Percentiles rank a stretch among this genome's conserved stretches.
These are phyloP conservation scores for Pseudopyrenochaeta lycopersici DNA, from an alignment of 2,329 filamentous ascomycete species.

Conservation along the genomic window DNA sequence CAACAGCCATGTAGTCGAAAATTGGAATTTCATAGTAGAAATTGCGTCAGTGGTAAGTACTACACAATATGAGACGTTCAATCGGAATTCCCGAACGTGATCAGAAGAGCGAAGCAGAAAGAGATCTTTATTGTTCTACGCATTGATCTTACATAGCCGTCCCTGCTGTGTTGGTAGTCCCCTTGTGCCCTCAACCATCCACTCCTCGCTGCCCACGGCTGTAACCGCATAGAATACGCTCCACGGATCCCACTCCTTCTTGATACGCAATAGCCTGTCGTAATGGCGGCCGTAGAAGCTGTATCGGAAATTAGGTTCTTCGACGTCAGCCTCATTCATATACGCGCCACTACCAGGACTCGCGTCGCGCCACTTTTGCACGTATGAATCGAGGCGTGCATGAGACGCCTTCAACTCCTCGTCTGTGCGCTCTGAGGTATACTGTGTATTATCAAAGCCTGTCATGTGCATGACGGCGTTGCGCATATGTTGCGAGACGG, in stretches of 20 bases:
- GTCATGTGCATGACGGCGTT: constrained; percentile 38
- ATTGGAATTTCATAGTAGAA: too few relatives aligned
- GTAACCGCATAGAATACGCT: constrained; percentile 38
- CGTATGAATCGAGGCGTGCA: constrained; percentile 27
- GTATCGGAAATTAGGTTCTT: constrained; percentile 37
- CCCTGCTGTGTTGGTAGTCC: constrained; percentile 40
- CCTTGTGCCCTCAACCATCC: constrained; percentile 30
- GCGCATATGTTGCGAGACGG: constrained; percentile 32
- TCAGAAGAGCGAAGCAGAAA: too few relatives aligned
- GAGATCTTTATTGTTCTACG: not conserved
- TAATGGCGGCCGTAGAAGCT: constrained; percentile 40
- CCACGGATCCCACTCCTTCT: constrained; percentile 36
- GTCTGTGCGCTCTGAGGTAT: constrained; percentile 22
- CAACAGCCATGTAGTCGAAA: too few relatives aligned
- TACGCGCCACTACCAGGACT: constrained; percentile 42
- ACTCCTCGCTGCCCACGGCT: constrained; percentile 34
- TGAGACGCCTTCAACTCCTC: constrained; percentile 34
- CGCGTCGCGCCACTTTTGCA: constrained; percentile 34
- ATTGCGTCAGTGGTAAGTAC: too few relatives aligned
- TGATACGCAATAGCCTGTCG: constrained; percentile 27
- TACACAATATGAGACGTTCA: too few relatives aligned
- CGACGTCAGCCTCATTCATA: constrained; percentile 45
- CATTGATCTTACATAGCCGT: constrained; percentile 28
- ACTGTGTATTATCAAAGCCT: constrained; percentile 32
- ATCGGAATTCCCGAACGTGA: too few relatives aligned